Conservation (phyloP, 768 basidiomycete genomes). For the Serendipita indica region DNA sequence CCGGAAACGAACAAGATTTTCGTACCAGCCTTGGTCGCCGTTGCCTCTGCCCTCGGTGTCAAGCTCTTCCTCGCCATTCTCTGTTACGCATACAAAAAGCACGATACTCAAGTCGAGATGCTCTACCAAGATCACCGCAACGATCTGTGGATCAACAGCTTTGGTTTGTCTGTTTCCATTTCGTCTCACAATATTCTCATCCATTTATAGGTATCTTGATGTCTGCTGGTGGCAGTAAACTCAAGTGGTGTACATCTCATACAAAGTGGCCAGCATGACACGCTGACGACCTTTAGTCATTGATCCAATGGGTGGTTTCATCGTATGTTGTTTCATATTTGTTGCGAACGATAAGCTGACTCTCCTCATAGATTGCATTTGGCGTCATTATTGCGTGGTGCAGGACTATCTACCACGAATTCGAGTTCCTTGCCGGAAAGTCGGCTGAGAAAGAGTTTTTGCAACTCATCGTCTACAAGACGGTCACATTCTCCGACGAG, state of each 20-base stretch:
- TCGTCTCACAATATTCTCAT: conserved; percentile 1
- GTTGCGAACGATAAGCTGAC: neutral
- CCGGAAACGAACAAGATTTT: conserved; percentile 49
- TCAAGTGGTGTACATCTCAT: conserved; percentile 63
- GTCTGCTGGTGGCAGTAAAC: conserved; percentile 68
- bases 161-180: conserved; percentile 32
- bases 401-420: conserved; percentile 62
- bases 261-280: conserved; percentile 9
- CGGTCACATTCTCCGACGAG: conserved; percentile 72
- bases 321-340: conserved; percentile 33
- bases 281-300: conserved; percentile 33
- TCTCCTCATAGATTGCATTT: conserved; percentile 44
- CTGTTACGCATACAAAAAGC: conserved; percentile 60
- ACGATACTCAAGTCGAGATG: conserved; percentile 84
- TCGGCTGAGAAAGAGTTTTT: conserved; percentile 84
- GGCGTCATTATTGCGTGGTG: conserved; percentile 70
- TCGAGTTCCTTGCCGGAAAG: conserved; percentile 78
- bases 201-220: conserved; percentile 49
- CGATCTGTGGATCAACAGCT: conserved; percentile 73
- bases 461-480: conserved; percentile 85
- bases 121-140: conserved; percentile 96
- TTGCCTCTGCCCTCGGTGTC: conserved; percentile 73
- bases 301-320: conserved; percentile 63
- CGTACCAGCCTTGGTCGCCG: conserved; percentile 68
- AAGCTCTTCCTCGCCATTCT: conserved; percentile 82